Base-by-base conservation (phyloP, 805 yeast species). In the Cyberlindnera suaveolens region DNA sequence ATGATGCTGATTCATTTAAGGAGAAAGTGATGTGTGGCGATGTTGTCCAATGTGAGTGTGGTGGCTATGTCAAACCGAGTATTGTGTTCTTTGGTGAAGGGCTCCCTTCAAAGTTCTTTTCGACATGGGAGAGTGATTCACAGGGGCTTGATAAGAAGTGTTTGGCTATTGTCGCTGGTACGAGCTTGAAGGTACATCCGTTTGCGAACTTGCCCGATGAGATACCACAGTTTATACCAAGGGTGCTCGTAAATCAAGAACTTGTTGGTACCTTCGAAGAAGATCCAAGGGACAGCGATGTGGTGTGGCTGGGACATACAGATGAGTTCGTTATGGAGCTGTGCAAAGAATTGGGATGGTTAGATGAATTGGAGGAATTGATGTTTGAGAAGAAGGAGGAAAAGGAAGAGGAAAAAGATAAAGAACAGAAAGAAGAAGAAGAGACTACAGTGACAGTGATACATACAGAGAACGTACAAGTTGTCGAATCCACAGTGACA, bases 61-160 rank as follows among this genome's bases (percentile, higher is more conserved):
- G 66, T 4, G 95, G 96, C 0, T 72, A 78, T 27, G 86, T 93
- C 23, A 91, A 91, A 58, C 99, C 98, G 0, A 91, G 86, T 56
- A 93, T 91, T 52, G 96, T 89, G 1, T 91, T 91, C 56, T 93
- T 89, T 65, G 98, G 98, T 4, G 99, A 91, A 61, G 75, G 81
- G 2, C 68, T 91, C 23, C 98, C 98, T 0, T 54, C 53, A 1
- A 65, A 68, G 43, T 86, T 89, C 55, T 90, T 85, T 61, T 75
- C 77, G 3, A 53, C 62, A 11, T 81, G 93, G 85, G 91, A 83
- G 4, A 50, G 60, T 13, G 85, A 79, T 53, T 45, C 57, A 1
- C 47, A 49, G 1, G 43, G 40, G 9, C 34, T 52, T 49, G 48
- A 43, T 47, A 39, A 68, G 17, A 77, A 74, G 30, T 88, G 82